Percentiles rank a stretch among this genome's conserved stretches.
Conservation (phyloP, 1,139 yeast species). For the Diutina neorugosa region DNA sequence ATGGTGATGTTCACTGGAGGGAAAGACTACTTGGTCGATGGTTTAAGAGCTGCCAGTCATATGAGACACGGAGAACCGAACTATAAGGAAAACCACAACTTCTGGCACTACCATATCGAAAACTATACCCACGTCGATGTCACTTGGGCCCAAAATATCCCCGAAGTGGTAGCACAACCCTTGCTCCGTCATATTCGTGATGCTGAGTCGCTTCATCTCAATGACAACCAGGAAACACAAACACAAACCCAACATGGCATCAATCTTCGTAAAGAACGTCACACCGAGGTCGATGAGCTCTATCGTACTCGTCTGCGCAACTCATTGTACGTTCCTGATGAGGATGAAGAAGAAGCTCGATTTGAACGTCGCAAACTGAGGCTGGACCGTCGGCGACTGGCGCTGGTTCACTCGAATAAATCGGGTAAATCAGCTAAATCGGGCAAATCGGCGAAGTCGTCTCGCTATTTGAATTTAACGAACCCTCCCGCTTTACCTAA, state of each 20-base stretch:
- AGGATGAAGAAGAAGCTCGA: neutral
- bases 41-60: constrained; percentile 39
- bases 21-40: constrained; percentile 56
- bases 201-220: neutral
- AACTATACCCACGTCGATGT: constrained; percentile 46
- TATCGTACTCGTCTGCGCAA: neutral
- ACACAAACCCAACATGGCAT: neutral
- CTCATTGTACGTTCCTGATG: neutral
- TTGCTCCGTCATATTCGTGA: neutral
- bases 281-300: neutral
- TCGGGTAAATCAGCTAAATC: neutral
- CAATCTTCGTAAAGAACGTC: neutral
- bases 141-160: constrained; percentile 42
- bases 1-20: constrained; percentile 52
- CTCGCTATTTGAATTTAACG: neutral
- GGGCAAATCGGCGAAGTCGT: neutral
- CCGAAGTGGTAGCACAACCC: neutral
- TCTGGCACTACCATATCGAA: constrained; percentile 25
- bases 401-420: neutral
- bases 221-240: neutral
- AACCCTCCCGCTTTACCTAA: neutral
- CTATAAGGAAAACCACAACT: constrained; percentile 26
- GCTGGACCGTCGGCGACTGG: neutral
- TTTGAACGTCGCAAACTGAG: neutral
- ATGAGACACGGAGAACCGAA: constrained; percentile 38